Evolutionary conservation across 345 rosid species (phyloP), one percentile per base, ranked within the genome.

Genomic region (Cochlearia excelsa): DNA sequence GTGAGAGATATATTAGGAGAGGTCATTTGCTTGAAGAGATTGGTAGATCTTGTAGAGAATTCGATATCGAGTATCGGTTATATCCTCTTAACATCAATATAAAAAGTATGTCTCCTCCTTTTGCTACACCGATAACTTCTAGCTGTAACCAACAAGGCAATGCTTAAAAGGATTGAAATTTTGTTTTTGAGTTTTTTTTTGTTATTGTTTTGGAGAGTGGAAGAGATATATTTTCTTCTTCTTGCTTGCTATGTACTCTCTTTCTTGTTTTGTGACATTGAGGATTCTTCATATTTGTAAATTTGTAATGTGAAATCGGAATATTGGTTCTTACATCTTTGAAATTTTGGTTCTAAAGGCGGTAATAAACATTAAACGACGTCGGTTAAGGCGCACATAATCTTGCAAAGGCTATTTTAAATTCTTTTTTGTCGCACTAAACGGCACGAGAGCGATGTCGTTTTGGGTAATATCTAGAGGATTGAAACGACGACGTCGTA

Each of bases 1-100:
- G 84, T 9, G 92, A 81, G 63, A 82, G 79, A 69, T 88, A 27
- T 63, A 41, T 23, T 0, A 79, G 98, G 62, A 80, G 98, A 69
- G 59, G 83, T 30, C 71, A 57, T 16, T 54, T 91, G 57, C 57
- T 88, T 3, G 95, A 91, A 77, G 98, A 91, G 68, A 59, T 91
- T 75, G 75, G 81, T 40, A 84, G 71, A 72, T 73, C 68, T n/a
- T 81, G 90, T 61, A 78, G 73, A 49, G 96, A 88, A 33, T 78
- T 84, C 4, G 95, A 88, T 70, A 76, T 87, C 10, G 88, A 87
- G 5, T 83, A 75, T 68, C 78, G 96, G 33, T 57, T 85, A 67
- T 78, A 62, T 23, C 96, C 97, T 3, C 40, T 82, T 26, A 82
- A 90, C 39, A 72, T 90, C 57, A 90, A 81, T 4, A 53, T 87